Evolutionary conservation across 2,329 filamentous ascomycete species (phyloP), one percentile per base, ranked within the genome.

Genomic region (Paecilomyces fulvus): DNA sequence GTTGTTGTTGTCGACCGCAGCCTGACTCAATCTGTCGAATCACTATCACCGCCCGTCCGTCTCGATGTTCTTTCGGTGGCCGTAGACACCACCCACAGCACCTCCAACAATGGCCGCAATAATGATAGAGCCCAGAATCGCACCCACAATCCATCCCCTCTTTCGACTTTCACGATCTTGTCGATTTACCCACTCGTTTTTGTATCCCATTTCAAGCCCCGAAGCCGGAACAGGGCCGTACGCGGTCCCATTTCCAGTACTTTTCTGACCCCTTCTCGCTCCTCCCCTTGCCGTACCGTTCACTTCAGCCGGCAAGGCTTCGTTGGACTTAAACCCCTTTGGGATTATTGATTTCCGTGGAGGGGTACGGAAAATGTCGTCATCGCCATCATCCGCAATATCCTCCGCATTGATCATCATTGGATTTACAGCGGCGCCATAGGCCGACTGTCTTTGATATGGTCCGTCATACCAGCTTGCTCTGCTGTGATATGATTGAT

Each of bases 341-440:
- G 82, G 84, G 33, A 87, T 72, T 69, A 86, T 81, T 33, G 87
- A 85, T 61, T 78, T 80, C 58, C 81, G 79, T 69, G 78, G 76
- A 64, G 70, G 73, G 65, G 67, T 51, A 70, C 75, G 63, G 82
- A 85, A 79, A 53, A 94, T 80, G 1, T 88, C 90, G 68, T 95
- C 92, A 65, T 96, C 92, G 28, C 89, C 90, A 67, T 96, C 92
- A 69, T 96, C 92, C 21, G 82, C 83, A 61, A 96, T 92, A 12
- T 86, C 85, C 65, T 88, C 84, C 2, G 91, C 90, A 68, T 96
- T 86, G 58, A 94, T 80, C 53, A 71, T 68, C 53, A 71, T 81
- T 1, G 82, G 75, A 43, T 82, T 81, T 3, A 85, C 72, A 8
- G 75, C 70, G 23, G 79, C 73, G 57, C 80, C 79, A 73, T 79